A percentile compares a stretch with the other conserved stretches of the same genome.
Evolutionary conservation across 1,284 basidiomycete genomes (phyloP).

Genomic region (Sanguinoderma infundibulare): DNA sequence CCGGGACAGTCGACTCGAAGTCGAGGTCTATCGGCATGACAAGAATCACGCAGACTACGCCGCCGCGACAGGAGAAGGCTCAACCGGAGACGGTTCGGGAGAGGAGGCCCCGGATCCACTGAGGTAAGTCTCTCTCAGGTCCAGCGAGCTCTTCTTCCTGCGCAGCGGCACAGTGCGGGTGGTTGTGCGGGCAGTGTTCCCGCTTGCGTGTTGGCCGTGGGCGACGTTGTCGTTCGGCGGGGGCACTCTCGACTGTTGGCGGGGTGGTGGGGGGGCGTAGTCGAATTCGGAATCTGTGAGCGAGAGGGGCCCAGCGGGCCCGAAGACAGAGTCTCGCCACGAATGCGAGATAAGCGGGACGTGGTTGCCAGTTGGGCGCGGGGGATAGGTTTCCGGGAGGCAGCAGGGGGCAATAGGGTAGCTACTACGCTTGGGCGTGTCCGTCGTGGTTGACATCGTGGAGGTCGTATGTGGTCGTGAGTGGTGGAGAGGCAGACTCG

Average conservation of each 20-base stretch:
- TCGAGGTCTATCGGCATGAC: not conserved
- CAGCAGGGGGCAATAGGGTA: not conserved
- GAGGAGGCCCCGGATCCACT: constrained; percentile 13
- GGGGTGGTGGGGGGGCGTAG: too few species aligned
- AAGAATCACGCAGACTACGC: too few species aligned
- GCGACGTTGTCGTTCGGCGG: not conserved
- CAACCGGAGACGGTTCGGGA: not conserved
- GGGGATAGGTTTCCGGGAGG: not conserved
- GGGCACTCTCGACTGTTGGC: too few species aligned
- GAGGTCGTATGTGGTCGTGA: constrained; percentile 7
- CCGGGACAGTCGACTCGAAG: not conserved
- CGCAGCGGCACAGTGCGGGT: constrained; percentile 40
- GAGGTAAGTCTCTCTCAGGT: constrained; percentile 45
- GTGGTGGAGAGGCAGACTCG: not conserved
- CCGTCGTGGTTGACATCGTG: constrained; percentile 3
- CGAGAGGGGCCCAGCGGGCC: too few species aligned
- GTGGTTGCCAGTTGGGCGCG: too few species aligned
- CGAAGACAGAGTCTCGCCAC: too few species aligned
- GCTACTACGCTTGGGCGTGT: constrained; percentile 3
- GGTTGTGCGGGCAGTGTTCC: not conserved
- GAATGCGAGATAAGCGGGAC: too few species aligned
- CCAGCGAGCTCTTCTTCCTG: constrained; percentile 47
- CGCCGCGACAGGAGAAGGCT: not conserved
- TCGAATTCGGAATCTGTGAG: too few species aligned
- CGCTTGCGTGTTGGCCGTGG: too few species aligned